Conservation (phyloP, 2,329 filamentous ascomycete species). For the Aspergillus ochraceus region DNA sequence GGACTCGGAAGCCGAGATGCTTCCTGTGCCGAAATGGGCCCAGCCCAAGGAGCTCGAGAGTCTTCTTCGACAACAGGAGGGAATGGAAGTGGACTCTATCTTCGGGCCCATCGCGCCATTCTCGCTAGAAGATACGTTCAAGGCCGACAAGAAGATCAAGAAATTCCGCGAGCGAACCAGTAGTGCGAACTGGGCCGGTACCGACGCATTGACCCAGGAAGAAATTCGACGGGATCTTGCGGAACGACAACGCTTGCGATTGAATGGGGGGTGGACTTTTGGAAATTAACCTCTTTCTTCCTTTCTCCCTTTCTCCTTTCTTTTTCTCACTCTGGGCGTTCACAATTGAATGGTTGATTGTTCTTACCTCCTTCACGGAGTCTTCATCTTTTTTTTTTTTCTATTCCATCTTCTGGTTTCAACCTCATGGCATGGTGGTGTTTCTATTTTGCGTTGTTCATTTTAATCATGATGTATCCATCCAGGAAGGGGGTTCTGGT, state of each 20-base stretch:
- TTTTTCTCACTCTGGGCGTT: not conserved
- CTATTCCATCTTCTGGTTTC: not conserved
- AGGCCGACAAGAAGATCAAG: slow-evolving; percentile 81
- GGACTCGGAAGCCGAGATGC: slow-evolving; percentile 62
- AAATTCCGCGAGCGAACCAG: slow-evolving; percentile 89
- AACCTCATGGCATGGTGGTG: not conserved
- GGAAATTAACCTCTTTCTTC: slow-evolving; percentile 40
- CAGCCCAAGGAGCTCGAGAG: slow-evolving; percentile 79
- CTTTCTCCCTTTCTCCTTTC: slow-evolving; percentile 17
- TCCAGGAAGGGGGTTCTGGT: not conserved
- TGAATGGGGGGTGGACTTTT: slow-evolving; percentile 85
- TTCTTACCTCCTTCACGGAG: not conserved
- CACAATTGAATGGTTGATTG: not conserved
- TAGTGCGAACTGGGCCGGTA: slow-evolving; percentile 87
- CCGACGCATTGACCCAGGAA: slow-evolving; percentile 82
- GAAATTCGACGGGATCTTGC: slow-evolving; percentile 80
- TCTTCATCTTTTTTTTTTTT: not conserved
- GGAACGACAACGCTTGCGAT: slow-evolving; percentile 73
- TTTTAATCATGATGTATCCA: not conserved
- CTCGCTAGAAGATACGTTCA: slow-evolving; percentile 96
- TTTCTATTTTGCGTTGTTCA: not conserved
- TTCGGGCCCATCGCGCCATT: slow-evolving; percentile 87
- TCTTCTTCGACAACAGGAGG: slow-evolving; percentile 77
- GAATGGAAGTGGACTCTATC: slow-evolving; percentile 72
- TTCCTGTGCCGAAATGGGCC: slow-evolving; percentile 77